Percentiles rank a stretch among this genome's conserved stretches.
phyloP scores from a whole-genome alignment of 176 grass and related monocot species.

The Puccinellia tenuiflora region DNA sequence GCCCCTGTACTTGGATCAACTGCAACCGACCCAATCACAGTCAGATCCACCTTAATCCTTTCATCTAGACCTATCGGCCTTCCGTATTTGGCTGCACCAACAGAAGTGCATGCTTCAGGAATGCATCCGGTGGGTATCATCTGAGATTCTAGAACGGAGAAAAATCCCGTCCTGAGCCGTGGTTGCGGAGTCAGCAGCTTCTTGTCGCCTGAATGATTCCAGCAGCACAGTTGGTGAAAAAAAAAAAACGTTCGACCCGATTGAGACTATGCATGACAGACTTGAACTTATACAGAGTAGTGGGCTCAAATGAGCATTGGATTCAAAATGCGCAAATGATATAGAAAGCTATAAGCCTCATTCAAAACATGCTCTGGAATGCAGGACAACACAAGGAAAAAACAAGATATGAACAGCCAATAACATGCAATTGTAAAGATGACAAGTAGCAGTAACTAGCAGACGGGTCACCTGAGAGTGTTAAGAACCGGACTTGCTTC shows the following conservation, averaged over 20 bases:
- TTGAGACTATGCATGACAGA: background rate
- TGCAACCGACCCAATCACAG: slow-evolving; percentile 87
- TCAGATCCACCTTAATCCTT: slow-evolving; percentile 73
- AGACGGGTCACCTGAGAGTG: slow-evolving; percentile 54
- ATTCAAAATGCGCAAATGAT: background rate
- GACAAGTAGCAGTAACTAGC: background rate
- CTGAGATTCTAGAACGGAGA: slow-evolving; percentile 70
- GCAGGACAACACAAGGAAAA: background rate
- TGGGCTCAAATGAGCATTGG: background rate
- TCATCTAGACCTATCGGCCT: slow-evolving; percentile 75
- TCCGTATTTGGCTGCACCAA: slow-evolving; percentile 85
- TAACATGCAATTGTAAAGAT: background rate
- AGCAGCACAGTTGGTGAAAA: background rate
- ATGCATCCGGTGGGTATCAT: slow-evolving; percentile 55
- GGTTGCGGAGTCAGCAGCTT: slow-evolving; percentile 93
- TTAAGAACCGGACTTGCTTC: slow-evolving; percentile 90
- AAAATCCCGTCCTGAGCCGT: slow-evolving; percentile 79
- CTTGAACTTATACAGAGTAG: background rate
- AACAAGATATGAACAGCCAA: background rate
- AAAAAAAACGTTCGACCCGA: background rate
- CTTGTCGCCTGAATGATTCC: slow-evolving; percentile 51
- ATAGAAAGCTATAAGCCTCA: background rate
- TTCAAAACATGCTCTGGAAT: background rate
- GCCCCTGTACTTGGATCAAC: slow-evolving; percentile 91
- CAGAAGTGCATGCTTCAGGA: slow-evolving; percentile 88